Evolutionary conservation across 306 rosid species (phyloP).

Genomic region (Cucurbita ficifolia): DNA sequence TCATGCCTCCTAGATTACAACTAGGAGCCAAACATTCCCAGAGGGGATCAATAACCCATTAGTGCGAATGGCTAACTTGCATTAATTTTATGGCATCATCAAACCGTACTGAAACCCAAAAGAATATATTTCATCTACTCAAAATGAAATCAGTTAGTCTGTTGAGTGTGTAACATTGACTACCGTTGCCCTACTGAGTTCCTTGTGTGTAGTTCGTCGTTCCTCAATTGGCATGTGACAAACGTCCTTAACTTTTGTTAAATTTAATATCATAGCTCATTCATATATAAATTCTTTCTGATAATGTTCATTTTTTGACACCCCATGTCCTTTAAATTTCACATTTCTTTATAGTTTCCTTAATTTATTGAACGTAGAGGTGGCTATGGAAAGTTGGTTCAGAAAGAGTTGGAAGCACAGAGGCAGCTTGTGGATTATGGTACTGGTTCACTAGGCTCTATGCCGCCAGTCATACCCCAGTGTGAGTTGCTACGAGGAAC

Average conservation of each 20-base stretch:
- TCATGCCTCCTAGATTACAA: not conserved
- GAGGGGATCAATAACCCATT: not conserved
- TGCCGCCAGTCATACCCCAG: conserved; percentile 55
- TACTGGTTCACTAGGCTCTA: conserved; percentile 76
- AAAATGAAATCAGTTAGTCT: not conserved
- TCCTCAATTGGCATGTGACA: not conserved
- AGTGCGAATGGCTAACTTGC: not conserved
- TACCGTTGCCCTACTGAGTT: not conserved
- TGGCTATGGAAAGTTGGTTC: conserved; percentile 88
- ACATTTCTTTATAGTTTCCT: conserved; percentile 24
- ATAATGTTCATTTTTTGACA: not conserved
- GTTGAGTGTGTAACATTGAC: not conserved
- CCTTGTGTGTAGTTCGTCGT: not conserved
- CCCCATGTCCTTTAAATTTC: not conserved
- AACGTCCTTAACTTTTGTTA: not conserved
- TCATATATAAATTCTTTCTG: not conserved
- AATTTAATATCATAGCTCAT: not conserved
- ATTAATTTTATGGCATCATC: not conserved
- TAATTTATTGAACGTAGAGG: conserved; percentile 72
- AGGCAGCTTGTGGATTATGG: conserved; percentile 97
- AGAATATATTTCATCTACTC: not conserved
- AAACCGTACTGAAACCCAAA: not conserved
- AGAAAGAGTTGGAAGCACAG: conserved; percentile 83
- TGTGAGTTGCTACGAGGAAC: conserved; percentile 39
- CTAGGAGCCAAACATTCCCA: not conserved